Percentiles rank a stretch among this genome's conserved stretches.
phyloP scores from a whole-genome alignment of 2,329 filamentous ascomycete species.

The Tricladium varicosporioides region DNA sequence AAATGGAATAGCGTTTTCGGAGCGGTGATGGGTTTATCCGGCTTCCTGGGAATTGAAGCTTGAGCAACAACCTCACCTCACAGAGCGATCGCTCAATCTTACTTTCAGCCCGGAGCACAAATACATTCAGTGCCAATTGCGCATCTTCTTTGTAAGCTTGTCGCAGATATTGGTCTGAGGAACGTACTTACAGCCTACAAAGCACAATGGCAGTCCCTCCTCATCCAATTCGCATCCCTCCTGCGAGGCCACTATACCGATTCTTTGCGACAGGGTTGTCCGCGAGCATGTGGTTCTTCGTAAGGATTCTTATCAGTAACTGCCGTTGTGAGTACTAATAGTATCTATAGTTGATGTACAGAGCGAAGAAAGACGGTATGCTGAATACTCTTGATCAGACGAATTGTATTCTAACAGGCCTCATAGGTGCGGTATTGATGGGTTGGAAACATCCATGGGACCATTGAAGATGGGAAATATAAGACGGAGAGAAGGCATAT shows the following conservation, averaged over 20 bases:
- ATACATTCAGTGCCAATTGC: background rate
- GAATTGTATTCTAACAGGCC: constrained; percentile 18
- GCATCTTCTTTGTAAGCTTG: background rate
- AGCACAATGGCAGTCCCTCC: constrained; percentile 40
- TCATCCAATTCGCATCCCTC: constrained; percentile 54
- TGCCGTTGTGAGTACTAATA: constrained; percentile 12
- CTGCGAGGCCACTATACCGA: constrained; percentile 70
- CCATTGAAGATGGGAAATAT: constrained; percentile 55
- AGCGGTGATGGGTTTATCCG: background rate
- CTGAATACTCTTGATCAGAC: background rate
- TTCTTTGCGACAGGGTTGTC: constrained; percentile 83
- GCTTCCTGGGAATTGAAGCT: background rate
- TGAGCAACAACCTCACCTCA: background rate
- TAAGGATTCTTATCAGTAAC: constrained; percentile 47
- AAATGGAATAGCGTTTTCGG: background rate
- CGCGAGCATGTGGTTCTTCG: constrained; percentile 99
- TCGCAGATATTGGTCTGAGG: background rate
- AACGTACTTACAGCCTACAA: constrained; percentile 7
- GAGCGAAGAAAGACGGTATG: constrained; percentile 88
- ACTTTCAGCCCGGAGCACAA: background rate
- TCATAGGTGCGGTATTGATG: constrained; percentile 68
- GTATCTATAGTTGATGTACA: constrained; percentile 78
- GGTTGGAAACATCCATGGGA: constrained; percentile 98
- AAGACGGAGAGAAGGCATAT: too few relatives aligned
- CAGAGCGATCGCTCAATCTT: background rate